Evolutionary conservation across 108 stramenopile species (phyloP).

Genomic region (Nannochloropsis salina): DNA sequence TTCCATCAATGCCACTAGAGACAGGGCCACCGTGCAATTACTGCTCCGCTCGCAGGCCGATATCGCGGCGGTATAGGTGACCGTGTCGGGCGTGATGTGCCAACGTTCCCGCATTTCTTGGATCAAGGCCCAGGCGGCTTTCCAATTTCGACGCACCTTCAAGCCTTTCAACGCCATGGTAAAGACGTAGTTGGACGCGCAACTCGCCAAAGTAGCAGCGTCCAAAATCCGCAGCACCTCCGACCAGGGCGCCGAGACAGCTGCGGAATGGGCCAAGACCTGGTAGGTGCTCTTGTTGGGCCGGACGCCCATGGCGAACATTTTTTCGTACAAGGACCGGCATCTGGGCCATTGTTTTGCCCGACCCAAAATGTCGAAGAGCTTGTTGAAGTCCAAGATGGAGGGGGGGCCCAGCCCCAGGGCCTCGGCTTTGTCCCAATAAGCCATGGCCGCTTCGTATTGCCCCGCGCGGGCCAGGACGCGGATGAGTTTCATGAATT

Average conservation of each 20-base stretch:
- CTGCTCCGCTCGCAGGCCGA: constrained; percentile 16
- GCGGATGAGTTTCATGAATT: constrained; percentile 13
- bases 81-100: not conserved
- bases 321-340: not conserved
- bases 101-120: not conserved
- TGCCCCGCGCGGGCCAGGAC: not conserved
- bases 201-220: not conserved
- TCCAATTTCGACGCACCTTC: not conserved
- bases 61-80: not conserved
- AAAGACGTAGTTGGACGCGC: not conserved
- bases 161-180: constrained; percentile 15
- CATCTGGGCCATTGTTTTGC: not conserved
- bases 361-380: not conserved
- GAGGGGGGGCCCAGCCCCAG: not conserved
- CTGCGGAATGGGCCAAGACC: not conserved
- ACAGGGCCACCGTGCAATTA: not conserved
- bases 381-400: constrained; percentile 10
- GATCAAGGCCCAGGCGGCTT: not conserved
- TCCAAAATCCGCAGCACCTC: not conserved
- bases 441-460: not conserved
- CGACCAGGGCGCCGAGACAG: not conserved
- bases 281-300: constrained; percentile 17
- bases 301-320: not conserved
- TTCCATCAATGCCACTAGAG: not conserved
- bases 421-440: not conserved